Evolutionary conservation across 805 yeast genomes (phyloP), one percentile per base, ranked within the genome.

Genomic region (Candida gorgasii): DNA sequence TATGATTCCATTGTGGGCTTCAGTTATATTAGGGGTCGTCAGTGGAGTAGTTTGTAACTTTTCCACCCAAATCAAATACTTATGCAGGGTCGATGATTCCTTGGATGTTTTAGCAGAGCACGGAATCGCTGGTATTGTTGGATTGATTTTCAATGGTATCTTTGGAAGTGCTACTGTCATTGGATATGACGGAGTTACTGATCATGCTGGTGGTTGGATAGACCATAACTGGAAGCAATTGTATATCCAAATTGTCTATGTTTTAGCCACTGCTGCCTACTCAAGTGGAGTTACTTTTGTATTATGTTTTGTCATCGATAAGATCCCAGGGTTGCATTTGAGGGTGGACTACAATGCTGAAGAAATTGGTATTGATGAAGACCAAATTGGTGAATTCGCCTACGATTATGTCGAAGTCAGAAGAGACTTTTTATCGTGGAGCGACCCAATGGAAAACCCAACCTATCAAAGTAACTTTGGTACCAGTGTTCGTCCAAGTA

Each of bases 371-470:
- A 78, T 90, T 69, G 99, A 92, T 63, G 97, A 90, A 63, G 96
- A 89, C 66, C 97, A 92, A 68, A 87, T 92, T 53, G 99, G 98
- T 39, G 99, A 92, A 67, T 92, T 90, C 67, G 98, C 98, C n/a
- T 92, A 92, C 63, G 98, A 92, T 65, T 92, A 89, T 60, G 97
- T 92, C 44, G 99, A 92, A 71, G 95, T 92, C 11, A 80, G 98
- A 65, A 79, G 98, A 62, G 96, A 90, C 67, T 92, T 83, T 63
- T 75, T 82, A 55, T 80, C 75, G 50, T 73, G 78, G 78, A 68
- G 72, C 5, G 53, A 51, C 36, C 69, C 69, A 34, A 34, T 34
- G 37, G 37, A 23, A 34, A 34, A 34, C n/a, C 37, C 37, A 22
- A 23, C 24, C 5, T 34, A 34, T 22, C 37, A 34, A 22, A 34